Conservation (phyloP, 2,329 filamentous ascomycete species). For the Pyrenophora tritici-repentis region DNA sequence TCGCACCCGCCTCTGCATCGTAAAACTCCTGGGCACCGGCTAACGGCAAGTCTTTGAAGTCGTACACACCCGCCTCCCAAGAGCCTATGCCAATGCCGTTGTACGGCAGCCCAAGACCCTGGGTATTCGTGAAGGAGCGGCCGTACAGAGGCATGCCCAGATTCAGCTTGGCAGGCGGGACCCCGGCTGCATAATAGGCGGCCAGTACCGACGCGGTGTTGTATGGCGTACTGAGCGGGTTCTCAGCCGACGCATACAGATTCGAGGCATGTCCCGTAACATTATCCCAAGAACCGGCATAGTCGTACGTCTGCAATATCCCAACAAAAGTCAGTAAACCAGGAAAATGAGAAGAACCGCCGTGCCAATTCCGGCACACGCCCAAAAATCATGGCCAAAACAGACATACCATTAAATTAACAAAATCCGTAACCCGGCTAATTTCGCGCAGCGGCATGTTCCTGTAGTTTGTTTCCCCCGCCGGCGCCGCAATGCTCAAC, state of each 20-base stretch:
- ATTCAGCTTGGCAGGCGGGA: slow-evolving; percentile 74
- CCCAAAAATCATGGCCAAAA: too few relatives aligned
- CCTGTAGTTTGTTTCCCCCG: slow-evolving; percentile 50
- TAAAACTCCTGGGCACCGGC: slow-evolving; percentile 66
- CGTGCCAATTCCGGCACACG: too few relatives aligned
- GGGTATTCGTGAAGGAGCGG: slow-evolving; percentile 78
- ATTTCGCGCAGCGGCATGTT: slow-evolving; percentile 50
- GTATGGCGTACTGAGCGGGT: slow-evolving; percentile 74
- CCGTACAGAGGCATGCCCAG: slow-evolving; percentile 93
- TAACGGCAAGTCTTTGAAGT: slow-evolving; percentile 83
- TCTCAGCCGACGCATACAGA: slow-evolving; percentile 63
- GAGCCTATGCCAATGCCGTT: slow-evolving; percentile 75
- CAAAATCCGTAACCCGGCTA: slow-evolving; percentile 53
- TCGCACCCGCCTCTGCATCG: slow-evolving; percentile 69
- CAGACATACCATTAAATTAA: slow-evolving; percentile 53
- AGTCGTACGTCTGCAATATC: slow-evolving; percentile 50
- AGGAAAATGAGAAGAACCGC: not conserved
- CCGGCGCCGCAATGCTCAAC: slow-evolving; percentile 53
- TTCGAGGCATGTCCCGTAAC: slow-evolving; percentile 80
- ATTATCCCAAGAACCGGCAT: slow-evolving; percentile 78
- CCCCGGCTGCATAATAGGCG: slow-evolving; percentile 66
- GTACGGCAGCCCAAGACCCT: slow-evolving; percentile 72
- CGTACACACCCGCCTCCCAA: slow-evolving; percentile 79
- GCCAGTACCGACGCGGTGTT: slow-evolving; percentile 72
- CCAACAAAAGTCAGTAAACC: not conserved